Evolutionary conservation across 768 basidiomycete genomes (phyloP), one percentile per base, ranked within the genome.

Genomic region (Mrakia gelida): DNA sequence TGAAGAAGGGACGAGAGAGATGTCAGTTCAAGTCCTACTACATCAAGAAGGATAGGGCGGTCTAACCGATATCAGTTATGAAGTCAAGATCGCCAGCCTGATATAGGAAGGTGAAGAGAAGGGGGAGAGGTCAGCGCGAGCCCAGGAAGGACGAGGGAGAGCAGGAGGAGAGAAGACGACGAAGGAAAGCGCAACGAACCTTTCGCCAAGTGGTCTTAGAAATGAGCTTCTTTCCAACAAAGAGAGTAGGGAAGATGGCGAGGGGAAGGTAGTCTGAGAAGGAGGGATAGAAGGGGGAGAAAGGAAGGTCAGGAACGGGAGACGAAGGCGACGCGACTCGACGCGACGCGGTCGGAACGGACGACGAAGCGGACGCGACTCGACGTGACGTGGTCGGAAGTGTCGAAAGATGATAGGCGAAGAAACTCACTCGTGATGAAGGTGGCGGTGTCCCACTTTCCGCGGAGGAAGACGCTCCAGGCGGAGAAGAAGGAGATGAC

Each of bases 181-280:
- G n/a, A n/a, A n/a, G 8, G 59, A 59, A 9, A n/a, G 0, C n/a
- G 10, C 26, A 28, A 28, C 87, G 82, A 0, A 90, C 80, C 54
- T 85, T 82, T 63, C 90, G 85, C 38, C 86, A 80, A 28, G 86
- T 86, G 62, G 85, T 85, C 81, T 87, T 88, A 76, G 86, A 88
- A 82, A 86, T 87, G 59, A 91, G 79, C 81, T 88, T 89, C 79
- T 90, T 88, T 26, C 84, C 87, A 54, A 87, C 11, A 84, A 92
- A 96, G 54, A 96, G 82, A 71, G 94, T 73, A 28, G 93, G 92
- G 89, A 94, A 93, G 45, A 90, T 74, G n/a, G 82, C 80, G 32
- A 86, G 79, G 15, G 84, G 80, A 78, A 79, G 68, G 76, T 76
- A 78, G 76, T 54, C 68, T 62, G 63, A 65, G 68, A 70, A 67